Evolutionary conservation across 108 stramenopile genomes (phyloP), one percentile per base, ranked within the genome.

Genomic region (Nannochloropsis salina): DNA sequence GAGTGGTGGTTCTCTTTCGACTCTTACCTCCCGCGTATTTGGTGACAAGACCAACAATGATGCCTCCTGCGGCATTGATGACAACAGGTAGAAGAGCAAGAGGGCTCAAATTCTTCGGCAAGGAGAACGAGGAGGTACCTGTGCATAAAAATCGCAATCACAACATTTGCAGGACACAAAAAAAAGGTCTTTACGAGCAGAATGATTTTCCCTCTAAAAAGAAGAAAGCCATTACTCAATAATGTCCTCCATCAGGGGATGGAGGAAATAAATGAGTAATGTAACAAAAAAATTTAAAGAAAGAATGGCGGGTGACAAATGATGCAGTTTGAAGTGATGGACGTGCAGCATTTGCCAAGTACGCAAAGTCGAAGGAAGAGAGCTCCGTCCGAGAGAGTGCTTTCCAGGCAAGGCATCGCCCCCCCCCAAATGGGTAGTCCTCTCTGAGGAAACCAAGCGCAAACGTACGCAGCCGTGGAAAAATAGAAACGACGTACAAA

Each of bases 11-110:
- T 31, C 31, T 31, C 31, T 31, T 3, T n/a, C 61, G 4, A n/a
- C 61, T n/a, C 61, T 74, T 6, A 74, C 93, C 93, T n/a, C 96
- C 96, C 5, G 95, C 95, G 86, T 95, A 92, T 86, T 97, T 95
- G 20, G 95, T 95, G 20, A 98, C 97, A 83, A 96, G 89, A 42
- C 97, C 97, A 3, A 98, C 97, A 1, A 97, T 44, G 31, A 98
- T 93, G 4, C 97, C 97, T 21, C 97, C 97, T 9, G 92, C 86
- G 18, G 95, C 90, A 85, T 96, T 94, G 31, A 92, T 95, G 11
- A 95, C 44, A 82, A 97, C 95, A 10, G 97, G 96, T 43, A 98
- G 80, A 79, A 93, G 83, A 15, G 95, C 96, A 15, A 42, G 45
- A 8, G 42, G 9, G 5, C 93, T 94, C 96, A 96, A 96, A 31